Evolutionary conservation across 2,329 filamentous ascomycete species (phyloP).

Genomic region (Penicillium aurantiogriseum): DNA sequence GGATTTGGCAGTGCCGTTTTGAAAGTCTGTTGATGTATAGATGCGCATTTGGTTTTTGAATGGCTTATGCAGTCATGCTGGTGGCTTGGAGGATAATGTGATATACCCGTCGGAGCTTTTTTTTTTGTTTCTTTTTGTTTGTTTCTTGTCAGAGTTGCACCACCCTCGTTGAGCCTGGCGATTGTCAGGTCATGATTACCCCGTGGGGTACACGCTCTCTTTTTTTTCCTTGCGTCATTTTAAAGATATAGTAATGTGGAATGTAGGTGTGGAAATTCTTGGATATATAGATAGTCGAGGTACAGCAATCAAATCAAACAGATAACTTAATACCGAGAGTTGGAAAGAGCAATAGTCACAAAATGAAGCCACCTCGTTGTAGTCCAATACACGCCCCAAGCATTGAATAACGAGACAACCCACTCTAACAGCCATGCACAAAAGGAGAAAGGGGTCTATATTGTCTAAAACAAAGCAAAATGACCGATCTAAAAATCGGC

Average conservation of each 20-base stretch:
- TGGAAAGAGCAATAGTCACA: background rate
- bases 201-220: background rate
- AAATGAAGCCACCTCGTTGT: background rate
- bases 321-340: background rate
- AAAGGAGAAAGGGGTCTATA: background rate
- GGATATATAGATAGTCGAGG: slow-evolving; percentile 10
- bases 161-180: background rate
- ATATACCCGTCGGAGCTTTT: background rate
- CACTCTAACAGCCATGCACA: background rate
- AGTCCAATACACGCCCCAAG: background rate
- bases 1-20: background rate
- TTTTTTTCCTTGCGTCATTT: background rate
- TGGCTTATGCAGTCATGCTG: background rate
- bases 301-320: background rate
- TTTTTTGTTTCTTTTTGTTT: background rate
- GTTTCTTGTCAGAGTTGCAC: background rate
- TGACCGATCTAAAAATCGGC: slow-evolving; percentile 28
- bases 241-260: background rate
- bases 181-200: background rate
- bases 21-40: background rate
- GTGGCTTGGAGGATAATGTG: background rate
- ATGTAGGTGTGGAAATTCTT: background rate
- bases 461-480: background rate
- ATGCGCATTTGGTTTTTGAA: background rate
- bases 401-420: background rate